Percentiles rank a stretch among this genome's conserved stretches.
phyloP scores from a whole-genome alignment of 305 asterid genomes.

The Solanum hybrid region DNA sequence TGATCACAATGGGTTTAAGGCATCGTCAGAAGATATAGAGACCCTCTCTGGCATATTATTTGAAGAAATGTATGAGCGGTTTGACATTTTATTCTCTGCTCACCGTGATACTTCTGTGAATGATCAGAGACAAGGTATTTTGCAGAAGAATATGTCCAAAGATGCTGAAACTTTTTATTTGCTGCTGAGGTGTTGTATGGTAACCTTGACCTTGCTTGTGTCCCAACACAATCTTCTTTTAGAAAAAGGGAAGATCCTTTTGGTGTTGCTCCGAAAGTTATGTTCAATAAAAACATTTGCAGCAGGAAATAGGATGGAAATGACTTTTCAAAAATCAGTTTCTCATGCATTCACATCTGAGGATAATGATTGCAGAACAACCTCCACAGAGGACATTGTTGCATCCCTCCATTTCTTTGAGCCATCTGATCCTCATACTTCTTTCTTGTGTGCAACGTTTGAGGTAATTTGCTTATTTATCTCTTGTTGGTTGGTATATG shows the following conservation, averaged over 20 bases:
- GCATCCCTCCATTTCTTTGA: conserved; percentile 54
- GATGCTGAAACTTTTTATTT: conserved; percentile 36
- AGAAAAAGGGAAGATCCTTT: conserved; percentile 45
- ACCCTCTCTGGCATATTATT: conserved; percentile 43
- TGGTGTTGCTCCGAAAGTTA: conserved; percentile 36
- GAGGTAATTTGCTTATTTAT: conserved; percentile 49
- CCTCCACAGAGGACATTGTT: conserved; percentile 44
- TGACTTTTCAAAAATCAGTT: conserved; percentile 44
- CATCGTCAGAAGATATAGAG: conserved; percentile 25
- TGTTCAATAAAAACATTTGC: conserved; percentile 16
- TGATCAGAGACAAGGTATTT: conserved; percentile 23
- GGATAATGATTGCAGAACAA: conserved; percentile 30
- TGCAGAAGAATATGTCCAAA: conserved; percentile 10
- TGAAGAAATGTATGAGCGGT: conserved; percentile 37
- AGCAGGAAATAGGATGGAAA: conserved; percentile 11
- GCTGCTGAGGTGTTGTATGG: conserved; percentile 66
- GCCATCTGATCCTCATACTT: conserved; percentile 40
- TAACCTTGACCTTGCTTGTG: conserved; percentile 34
- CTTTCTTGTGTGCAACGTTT: conserved; percentile 37
- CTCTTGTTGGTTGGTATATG: conserved; percentile 5
- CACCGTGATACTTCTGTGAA: conserved; percentile 16
- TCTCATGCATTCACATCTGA: conserved; percentile 21
- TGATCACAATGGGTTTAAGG: conserved; percentile 19
- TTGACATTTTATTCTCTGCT: conserved; percentile 31
- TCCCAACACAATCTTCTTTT: conserved; percentile 20